A percentile compares a stretch with the other conserved stretches of the same genome.
phyloP scores from a whole-genome alignment of 192 early-diverging fungal species.

The Coemansia pectinata region DNA sequence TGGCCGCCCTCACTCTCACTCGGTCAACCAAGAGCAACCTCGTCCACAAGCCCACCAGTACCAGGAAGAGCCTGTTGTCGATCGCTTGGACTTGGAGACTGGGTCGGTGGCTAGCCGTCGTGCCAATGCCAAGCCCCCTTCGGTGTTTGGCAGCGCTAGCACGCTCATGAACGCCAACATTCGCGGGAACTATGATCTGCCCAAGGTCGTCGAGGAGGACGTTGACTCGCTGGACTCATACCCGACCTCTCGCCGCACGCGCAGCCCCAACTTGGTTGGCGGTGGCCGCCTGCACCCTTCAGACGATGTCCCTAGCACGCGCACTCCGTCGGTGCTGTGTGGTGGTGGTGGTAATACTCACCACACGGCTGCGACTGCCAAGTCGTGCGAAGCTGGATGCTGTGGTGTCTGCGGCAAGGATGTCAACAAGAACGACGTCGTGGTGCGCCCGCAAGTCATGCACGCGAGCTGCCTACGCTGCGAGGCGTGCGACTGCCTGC shows the following conservation, averaged over 20 bases:
- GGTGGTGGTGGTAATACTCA: conserved; percentile 37
- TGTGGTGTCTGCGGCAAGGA: conserved; percentile 53
- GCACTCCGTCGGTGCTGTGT: conserved; percentile 32
- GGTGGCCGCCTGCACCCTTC: conserved; percentile 17
- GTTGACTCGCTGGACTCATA: conserved; percentile 53
- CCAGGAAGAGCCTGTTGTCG: conserved; percentile 41
- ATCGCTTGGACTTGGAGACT: conserved; percentile 42
- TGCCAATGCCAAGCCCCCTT: conserved; percentile 26
- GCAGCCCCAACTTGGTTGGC: conserved; percentile 35
- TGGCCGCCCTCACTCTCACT: conserved; percentile 45
- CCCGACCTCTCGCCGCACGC: conserved; percentile 23
- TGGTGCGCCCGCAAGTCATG: conserved; percentile 52
- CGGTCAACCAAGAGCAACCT: conserved; percentile 16
- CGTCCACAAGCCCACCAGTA: conserved; percentile 9
- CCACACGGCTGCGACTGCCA: conserved; percentile 1
- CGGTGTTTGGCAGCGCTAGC: conserved; percentile 52
- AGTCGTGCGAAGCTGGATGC: conserved; percentile 39
- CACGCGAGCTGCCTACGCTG: conserved; percentile 55
- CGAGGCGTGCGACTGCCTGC: conserved; percentile 51
- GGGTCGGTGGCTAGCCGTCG: conserved; percentile 49
- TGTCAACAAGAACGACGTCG: conserved; percentile 38
- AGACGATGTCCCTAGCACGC: background rate
- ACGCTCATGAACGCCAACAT: conserved; percentile 45
- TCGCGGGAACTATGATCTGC: conserved; percentile 29
- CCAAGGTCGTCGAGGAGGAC: conserved; percentile 56